Conservation (phyloP, 2,329 filamentous ascomycete genomes). For the Cladosporium sp. region DNA sequence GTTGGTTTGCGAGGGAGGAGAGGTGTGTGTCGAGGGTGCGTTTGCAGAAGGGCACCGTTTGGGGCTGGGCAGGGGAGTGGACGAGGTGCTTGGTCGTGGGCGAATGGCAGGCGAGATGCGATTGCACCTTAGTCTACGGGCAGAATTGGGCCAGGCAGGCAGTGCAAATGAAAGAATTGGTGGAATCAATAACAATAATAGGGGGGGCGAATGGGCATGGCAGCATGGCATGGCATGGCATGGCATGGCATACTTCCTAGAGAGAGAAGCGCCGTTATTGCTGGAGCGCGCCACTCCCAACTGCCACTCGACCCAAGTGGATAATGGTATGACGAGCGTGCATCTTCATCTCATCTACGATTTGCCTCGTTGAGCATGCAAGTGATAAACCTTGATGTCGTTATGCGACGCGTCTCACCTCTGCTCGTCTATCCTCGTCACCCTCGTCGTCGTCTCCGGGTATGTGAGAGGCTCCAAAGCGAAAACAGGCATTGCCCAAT, state of each 20-base stretch:
- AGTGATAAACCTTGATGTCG: neutral
- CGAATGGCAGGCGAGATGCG: neutral
- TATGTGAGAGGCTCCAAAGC: too few species aligned
- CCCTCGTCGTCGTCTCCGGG: too few species aligned
- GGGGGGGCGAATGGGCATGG: neutral
- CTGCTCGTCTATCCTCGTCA: too few species aligned
- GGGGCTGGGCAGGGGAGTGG: neutral
- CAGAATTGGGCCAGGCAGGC: neutral
- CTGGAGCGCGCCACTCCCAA: neutral
- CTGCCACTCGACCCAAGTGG: too few species aligned
- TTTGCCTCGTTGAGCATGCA: neutral
- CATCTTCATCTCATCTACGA: constrained; percentile 7
- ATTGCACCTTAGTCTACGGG: neutral
- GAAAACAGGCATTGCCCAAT: neutral
- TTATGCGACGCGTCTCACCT: neutral
- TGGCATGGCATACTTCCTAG: too few species aligned
- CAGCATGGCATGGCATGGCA: neutral
- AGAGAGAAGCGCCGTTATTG: neutral
- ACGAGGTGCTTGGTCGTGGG: neutral
- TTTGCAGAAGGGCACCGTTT: constrained; percentile 2
- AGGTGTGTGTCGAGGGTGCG: neutral
- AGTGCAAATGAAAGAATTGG: neutral
- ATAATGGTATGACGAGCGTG: neutral
- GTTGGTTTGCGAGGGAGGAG: constrained; percentile 1
- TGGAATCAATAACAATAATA: neutral